Evolutionary conservation across 1,284 basidiomycete species (phyloP), one percentile per base, ranked within the genome.

Genomic region (Apiotrichum akiyoshidainum): DNA sequence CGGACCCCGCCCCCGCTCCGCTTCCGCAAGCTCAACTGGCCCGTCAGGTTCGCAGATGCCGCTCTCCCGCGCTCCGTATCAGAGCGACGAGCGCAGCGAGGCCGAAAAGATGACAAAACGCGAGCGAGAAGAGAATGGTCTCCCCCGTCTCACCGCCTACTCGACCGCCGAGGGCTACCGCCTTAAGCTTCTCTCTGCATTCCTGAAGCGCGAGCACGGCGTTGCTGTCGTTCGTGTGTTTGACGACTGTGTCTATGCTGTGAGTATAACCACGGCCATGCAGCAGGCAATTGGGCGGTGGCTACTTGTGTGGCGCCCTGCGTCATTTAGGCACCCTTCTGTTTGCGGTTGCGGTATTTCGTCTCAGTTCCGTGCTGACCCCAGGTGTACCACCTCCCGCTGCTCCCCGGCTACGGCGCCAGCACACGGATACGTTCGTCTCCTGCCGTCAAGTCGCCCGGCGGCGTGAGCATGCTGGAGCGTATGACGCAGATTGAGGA

Each of bases 131-230:
- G 80, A 86, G 58, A 86, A 86, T 12, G 87, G 89, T 0, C 87
- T 85, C 71, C 86, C 85, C 55, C 82, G 90, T 26, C 83, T 93
- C 50, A 91, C 91, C 0, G 90, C 89, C 7, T 96, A 94, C 74
- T 92, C 88, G 63, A 83, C 94, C 8, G 89, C 90, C 3, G 89
- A 92, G 64, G 83, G 82, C 1, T 87, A 92, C 72, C 86, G 86
- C 67, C 87, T 90, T 83, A 92, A 90, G 73, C 78, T 88, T 1
- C 78, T 93, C 21, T 74, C 77, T 9, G 86, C 87, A 8, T 96
- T 94, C 69, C 74, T 96, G 72, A 93, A 93, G 75, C 81, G 93
- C 54, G 94, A 97, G 72, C 94, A 97, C 72, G 94, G 93, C 54
- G 92, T 95, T 12, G 82, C 84, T 1, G 92, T 93, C 0, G 75